Percentiles rank a stretch among this genome's conserved stretches.
Evolutionary conservation across 441 rosid genomes (phyloP).

Genomic region (Aleurites moluccanus): DNA sequence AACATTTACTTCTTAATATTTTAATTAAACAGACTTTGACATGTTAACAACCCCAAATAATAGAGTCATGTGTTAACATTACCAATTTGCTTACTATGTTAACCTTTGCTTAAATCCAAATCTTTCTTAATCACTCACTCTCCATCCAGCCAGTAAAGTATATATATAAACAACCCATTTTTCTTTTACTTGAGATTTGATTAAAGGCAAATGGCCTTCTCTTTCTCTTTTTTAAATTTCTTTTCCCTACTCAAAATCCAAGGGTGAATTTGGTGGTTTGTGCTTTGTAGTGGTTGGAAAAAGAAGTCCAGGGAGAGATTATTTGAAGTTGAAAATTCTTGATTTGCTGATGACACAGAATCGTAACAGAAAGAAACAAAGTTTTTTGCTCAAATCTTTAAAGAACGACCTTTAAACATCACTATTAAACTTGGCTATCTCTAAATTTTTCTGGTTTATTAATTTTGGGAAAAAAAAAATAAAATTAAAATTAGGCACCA

Average conservation of each 20-base stretch:
- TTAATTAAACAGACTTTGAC: slow-evolving; percentile 10
- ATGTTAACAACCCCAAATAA: slow-evolving; percentile 8
- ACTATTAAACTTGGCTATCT: no score
- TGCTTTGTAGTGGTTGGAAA: background rate
- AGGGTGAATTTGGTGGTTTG: background rate
- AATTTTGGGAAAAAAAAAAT: background rate
- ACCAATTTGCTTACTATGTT: no score
- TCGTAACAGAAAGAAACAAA: slow-evolving; percentile 2
- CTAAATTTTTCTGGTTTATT: background rate
- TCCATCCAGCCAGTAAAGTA: background rate
- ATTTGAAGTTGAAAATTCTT: background rate
- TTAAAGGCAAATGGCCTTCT: background rate
- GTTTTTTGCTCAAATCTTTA: background rate
- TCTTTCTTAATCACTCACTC: slow-evolving; percentile 1
- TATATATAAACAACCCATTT: background rate
- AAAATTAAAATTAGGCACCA: background rate
- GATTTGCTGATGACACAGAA: slow-evolving; percentile 19
- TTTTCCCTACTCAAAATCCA: background rate
- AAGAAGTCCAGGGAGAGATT: background rate
- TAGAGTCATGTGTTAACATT: background rate
- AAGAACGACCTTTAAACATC: background rate
- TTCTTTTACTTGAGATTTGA: background rate
- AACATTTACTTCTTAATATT: background rate
- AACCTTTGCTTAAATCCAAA: slow-evolving; percentile 25
- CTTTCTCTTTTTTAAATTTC: no score